phyloP scores from a whole-genome alignment of 768 basidiomycete genomes.

The Fomitopsis pulvina region DNA sequence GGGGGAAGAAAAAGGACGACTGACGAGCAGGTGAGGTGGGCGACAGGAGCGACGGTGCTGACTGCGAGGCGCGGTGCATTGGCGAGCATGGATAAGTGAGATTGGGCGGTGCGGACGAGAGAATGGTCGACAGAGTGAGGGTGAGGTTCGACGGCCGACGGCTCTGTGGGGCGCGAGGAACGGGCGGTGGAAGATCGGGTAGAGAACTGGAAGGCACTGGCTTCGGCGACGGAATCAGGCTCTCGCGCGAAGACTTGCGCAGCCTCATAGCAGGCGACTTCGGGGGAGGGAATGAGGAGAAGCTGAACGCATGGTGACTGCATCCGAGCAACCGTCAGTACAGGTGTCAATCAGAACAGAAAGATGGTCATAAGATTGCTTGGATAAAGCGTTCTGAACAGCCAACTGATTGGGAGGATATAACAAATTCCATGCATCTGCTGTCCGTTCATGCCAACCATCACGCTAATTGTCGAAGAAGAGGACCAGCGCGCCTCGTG shows the following conservation, averaged over 20 bases:
- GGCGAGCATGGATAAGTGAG: neutral
- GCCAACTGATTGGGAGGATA: too few relatives aligned
- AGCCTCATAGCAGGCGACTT: constrained; percentile 4
- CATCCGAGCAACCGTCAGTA: too few relatives aligned
- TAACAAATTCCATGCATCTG: too few relatives aligned
- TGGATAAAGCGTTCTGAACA: too few relatives aligned
- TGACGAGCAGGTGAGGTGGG: constrained; percentile 9
- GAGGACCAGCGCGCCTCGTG: too few relatives aligned
- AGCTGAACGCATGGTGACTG: constrained; percentile 6
- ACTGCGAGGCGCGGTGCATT: constrained; percentile 18
- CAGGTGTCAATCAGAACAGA: too few relatives aligned
- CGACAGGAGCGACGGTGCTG: constrained; percentile 18
- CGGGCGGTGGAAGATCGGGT: constrained; percentile 33
- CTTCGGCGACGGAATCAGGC: constrained; percentile 53
- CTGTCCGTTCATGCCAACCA: too few relatives aligned
- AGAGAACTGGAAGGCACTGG: constrained; percentile 49
- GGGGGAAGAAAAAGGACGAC: constrained; percentile 9
- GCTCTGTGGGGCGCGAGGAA: neutral
- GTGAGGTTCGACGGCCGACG: constrained; percentile 20
- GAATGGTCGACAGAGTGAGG: constrained; percentile 16
- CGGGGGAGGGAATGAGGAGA: constrained; percentile 6
- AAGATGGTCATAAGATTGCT: too few relatives aligned
- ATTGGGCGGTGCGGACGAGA: constrained; percentile 5
- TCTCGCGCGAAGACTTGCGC: constrained; percentile 33
- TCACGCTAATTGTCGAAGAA: too few relatives aligned